These are phyloP conservation scores for Dittrichia graveolens DNA, from an alignment of 129 eudicot genomes.

Conservation along the genomic window DNA sequence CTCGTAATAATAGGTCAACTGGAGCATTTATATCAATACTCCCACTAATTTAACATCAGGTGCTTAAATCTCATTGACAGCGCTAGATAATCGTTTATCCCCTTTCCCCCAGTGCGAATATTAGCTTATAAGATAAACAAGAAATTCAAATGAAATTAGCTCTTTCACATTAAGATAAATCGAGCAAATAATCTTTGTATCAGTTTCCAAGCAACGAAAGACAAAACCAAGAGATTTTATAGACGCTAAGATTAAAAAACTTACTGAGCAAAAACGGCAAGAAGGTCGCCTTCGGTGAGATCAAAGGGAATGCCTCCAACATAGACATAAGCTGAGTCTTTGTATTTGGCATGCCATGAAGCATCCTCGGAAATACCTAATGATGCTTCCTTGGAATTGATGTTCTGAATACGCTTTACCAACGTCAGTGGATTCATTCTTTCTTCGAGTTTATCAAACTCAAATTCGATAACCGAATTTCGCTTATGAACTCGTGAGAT, in stretches of 20 bases:
- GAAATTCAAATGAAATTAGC: background rate
- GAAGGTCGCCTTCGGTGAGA: conserved; percentile 95
- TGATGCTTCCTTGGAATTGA: conserved; percentile 76
- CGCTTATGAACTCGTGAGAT: background rate
- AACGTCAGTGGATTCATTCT: conserved; percentile 84
- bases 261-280: conserved; percentile 91
- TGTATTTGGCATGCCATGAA: conserved; percentile 94
- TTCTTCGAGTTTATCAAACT: background rate
- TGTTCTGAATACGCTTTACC: conserved; percentile 91
- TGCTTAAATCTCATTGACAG: background rate
- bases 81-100: background rate
- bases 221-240: background rate
- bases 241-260: conserved; percentile 13
- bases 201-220: too few relatives aligned
- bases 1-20: background rate
- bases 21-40: background rate
- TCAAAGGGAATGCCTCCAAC: conserved; percentile 92
- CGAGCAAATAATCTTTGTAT: background rate
- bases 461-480: background rate
- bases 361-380: conserved; percentile 91
- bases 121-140: too few relatives aligned
- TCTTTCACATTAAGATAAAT: background rate
- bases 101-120: too few relatives aligned
- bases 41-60: background rate
- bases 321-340: conserved; percentile 85